Conservation (phyloP, 495 filamentous ascomycete genomes). For the Xylaria castorea region DNA sequence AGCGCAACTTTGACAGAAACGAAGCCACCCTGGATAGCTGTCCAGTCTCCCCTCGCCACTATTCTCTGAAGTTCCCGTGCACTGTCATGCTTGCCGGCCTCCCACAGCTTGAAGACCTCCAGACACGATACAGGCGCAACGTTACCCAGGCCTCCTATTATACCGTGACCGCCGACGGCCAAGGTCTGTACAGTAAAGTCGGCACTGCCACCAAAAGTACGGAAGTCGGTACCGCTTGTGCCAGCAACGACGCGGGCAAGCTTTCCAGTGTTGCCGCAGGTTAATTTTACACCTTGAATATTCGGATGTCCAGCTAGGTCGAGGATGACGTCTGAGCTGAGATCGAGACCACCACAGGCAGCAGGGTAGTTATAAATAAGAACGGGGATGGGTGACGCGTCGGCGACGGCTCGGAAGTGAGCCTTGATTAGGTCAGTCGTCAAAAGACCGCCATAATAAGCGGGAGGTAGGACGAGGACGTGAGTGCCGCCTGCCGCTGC, state of each 20-base stretch:
- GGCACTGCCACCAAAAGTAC: constrained; percentile 85
- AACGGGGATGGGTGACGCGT: constrained; percentile 82
- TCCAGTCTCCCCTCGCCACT: constrained; percentile 86
- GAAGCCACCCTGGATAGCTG: constrained; percentile 83
- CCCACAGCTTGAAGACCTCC: constrained; percentile 73
- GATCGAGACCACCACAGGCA: constrained; percentile 80
- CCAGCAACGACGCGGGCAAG: constrained; percentile 77
- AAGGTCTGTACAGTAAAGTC: constrained; percentile 90
- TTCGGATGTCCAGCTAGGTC: constrained; percentile 79
- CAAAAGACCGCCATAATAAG: constrained; percentile 78
- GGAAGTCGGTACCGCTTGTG: constrained; percentile 61
- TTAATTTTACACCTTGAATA: constrained; percentile 90
- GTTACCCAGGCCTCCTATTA: constrained; percentile 86
- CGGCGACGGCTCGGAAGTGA: constrained; percentile 80
- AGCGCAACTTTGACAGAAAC: constrained; percentile 84
- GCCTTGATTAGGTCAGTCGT: constrained; percentile 71
- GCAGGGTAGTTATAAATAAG: constrained; percentile 95
- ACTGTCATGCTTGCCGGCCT: constrained; percentile 69
- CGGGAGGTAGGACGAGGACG: constrained; percentile 80
- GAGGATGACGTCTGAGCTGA: constrained; percentile 80
- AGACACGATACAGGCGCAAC: constrained; percentile 80
- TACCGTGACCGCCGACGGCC: constrained; percentile 81
- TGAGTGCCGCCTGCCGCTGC: constrained; percentile 79
- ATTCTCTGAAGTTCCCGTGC: constrained; percentile 80
- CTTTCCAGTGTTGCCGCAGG: constrained; percentile 94